Percentiles rank a stretch among this genome's conserved stretches.
Conservation (phyloP, 2,329 filamentous ascomycete genomes). For the Rutstroemia sp. region DNA sequence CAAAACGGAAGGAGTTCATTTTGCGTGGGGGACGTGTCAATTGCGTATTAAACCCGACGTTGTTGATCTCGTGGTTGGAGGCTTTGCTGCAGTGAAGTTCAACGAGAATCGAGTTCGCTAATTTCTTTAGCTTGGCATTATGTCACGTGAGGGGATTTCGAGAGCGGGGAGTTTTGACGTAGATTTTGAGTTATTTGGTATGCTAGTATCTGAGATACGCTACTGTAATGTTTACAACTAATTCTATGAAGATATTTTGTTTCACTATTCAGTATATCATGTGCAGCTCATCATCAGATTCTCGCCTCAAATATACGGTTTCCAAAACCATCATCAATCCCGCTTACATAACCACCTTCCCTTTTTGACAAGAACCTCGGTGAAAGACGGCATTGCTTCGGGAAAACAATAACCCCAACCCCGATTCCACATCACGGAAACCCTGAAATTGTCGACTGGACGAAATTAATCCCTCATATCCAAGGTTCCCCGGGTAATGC, state of each 20-base stretch:
- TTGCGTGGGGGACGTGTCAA: constrained; percentile 36
- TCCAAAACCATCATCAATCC: too few species aligned
- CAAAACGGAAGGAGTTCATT: constrained; percentile 94
- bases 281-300: too few species aligned
- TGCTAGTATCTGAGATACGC: neutral
- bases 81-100: constrained; percentile 8
- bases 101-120: constrained; percentile 4
- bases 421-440: neutral
- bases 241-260: neutral
- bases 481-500: neutral
- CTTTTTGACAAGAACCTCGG: neutral
- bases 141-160: neutral
- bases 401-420: too few species aligned
- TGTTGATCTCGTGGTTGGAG: constrained; percentile 24
- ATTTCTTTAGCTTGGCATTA: neutral
- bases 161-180: neutral
- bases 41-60: constrained; percentile 29
- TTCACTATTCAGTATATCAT: too few species aligned
- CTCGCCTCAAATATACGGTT: too few species aligned
- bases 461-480: constrained; percentile 25
- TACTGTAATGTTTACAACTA: neutral
- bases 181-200: neutral
- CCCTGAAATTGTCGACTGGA: constrained; percentile 17
- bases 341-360: too few species aligned
- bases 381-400: neutral